Base-by-base conservation (phyloP, 495 filamentous ascomycete species). In the Aspergillus haitiensis region DNA sequence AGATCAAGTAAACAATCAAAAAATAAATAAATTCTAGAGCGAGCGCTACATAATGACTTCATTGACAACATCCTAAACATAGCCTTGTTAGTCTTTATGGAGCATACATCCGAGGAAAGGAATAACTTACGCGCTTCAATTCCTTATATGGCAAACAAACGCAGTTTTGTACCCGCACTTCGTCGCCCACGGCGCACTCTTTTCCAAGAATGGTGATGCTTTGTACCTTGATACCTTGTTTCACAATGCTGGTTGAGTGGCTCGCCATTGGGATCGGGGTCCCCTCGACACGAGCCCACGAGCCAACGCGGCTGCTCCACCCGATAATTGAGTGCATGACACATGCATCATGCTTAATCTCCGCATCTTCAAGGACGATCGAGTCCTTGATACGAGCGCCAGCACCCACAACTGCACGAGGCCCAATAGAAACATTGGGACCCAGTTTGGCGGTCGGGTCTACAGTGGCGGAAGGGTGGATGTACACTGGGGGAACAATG, bases 81-180 rank as follows among this genome's bases (percentile, higher is more conserved):
- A 32, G 60, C 82, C 60, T 35, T 81, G 79, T 70, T 67, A 56
- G 32, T n/a, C 48, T 58, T 60, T 57, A 18, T 47, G 52, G 21
- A 59, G 50, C 31, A 11, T 9, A 16, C 40, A 31, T 40, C 11
- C 27, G 11, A 13, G 31, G 37, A 52, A 5, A 47, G 31, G 35
- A 10, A 16, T 31, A 48, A 87, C 92, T 73, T 80, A 96, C 93
- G 80, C 91, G 85, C 85, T 98, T 99, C 71, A 99, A 78, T 75
- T 98, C 95, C 84, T 99, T 99, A 72, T 93, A 97, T 27, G 94
- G 94, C 79, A 99, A 75, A 75, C 94, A 97, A 58, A 99, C 88
- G 72, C 94, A 99, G 78, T 99, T 99, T 79, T 97, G 94, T 64
- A 99, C 92, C 55, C 92, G 86, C 33, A 99, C 89, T 71, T 99